These are phyloP conservation scores for Aspergillus ostianus DNA, from an alignment of 495 filamentous ascomycete genomes.

Conservation along the genomic window DNA sequence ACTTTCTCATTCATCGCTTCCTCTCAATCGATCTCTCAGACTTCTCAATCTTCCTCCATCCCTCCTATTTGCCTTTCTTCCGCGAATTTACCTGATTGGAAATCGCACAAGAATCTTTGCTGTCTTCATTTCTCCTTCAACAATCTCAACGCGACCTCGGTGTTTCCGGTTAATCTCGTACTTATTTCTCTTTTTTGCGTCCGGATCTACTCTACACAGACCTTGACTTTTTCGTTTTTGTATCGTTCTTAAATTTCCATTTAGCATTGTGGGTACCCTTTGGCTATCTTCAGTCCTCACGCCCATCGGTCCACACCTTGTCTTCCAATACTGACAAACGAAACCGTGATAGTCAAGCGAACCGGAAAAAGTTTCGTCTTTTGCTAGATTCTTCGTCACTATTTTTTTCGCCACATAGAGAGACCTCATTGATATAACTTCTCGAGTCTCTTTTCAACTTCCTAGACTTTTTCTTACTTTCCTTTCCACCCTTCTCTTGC, in stretches of 20 bases:
- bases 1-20: conserved; percentile 11
- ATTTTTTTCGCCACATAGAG: conserved; percentile 8
- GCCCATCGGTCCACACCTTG: conserved; percentile 6
- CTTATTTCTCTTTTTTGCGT: neutral
- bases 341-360: conserved; percentile 20
- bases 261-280: conserved; percentile 37
- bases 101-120: conserved; percentile 36
- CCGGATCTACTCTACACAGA: neutral
- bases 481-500: conserved; percentile 19
- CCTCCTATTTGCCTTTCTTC: conserved; percentile 10
- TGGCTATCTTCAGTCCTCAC: conserved; percentile 1
- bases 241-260: conserved; percentile 21
- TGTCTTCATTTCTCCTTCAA: conserved; percentile 13
- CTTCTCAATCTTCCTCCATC: conserved; percentile 1
- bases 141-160: neutral
- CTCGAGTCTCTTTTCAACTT: conserved; percentile 5
- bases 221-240: conserved; percentile 14
- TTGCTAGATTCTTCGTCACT: conserved; percentile 8
- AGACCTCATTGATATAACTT: conserved; percentile 4
- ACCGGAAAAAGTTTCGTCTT: conserved; percentile 14
- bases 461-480: conserved; percentile 21
- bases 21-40: conserved; percentile 10
- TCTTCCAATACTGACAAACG: conserved; percentile 14
- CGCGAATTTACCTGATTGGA: conserved; percentile 20
- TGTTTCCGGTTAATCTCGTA: neutral